phyloP scores from a whole-genome alignment of 495 filamentous ascomycete species.

The Aspergillus indologenus region DNA sequence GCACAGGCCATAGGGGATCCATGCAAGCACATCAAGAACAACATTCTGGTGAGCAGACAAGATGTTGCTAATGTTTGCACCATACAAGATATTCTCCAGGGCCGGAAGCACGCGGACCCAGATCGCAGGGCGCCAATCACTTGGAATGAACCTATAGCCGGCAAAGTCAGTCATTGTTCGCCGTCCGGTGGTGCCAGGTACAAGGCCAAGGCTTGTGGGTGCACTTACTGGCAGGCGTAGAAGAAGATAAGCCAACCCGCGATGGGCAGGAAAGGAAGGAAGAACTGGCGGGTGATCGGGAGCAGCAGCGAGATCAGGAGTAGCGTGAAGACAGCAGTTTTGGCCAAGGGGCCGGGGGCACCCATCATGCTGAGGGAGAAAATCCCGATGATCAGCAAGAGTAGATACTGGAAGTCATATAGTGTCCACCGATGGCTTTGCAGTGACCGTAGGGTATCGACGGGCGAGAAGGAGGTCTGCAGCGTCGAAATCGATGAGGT shows the following conservation, averaged over 20 bases:
- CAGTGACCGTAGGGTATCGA: slow-evolving; percentile 68
- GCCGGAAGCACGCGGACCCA: slow-evolving; percentile 93
- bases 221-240: slow-evolving; percentile 81
- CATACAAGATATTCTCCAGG: slow-evolving; percentile 96
- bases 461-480: slow-evolving; percentile 74
- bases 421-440: slow-evolving; percentile 75
- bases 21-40: slow-evolving; percentile 80
- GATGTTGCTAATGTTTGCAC: slow-evolving; percentile 92
- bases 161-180: slow-evolving; percentile 19
- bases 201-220: neutral
- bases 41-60: slow-evolving; percentile 82
- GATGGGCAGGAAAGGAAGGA: slow-evolving; percentile 81
- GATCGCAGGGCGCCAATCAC: slow-evolving; percentile 81
- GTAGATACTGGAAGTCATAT: slow-evolving; percentile 82
- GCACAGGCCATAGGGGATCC: slow-evolving; percentile 87
- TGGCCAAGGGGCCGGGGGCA: slow-evolving; percentile 65
- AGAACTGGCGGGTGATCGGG: slow-evolving; percentile 88
- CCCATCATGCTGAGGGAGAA: slow-evolving; percentile 82
- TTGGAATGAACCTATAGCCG: slow-evolving; percentile 69
- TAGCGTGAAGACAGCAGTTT: slow-evolving; percentile 64
- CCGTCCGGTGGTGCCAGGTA: neutral
- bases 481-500: slow-evolving; percentile 70
- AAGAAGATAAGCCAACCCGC: slow-evolving; percentile 83
- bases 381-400: slow-evolving; percentile 67
- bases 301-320: slow-evolving; percentile 69